Conservation (phyloP, 805 yeast species). For the Starmerella apis region DNA sequence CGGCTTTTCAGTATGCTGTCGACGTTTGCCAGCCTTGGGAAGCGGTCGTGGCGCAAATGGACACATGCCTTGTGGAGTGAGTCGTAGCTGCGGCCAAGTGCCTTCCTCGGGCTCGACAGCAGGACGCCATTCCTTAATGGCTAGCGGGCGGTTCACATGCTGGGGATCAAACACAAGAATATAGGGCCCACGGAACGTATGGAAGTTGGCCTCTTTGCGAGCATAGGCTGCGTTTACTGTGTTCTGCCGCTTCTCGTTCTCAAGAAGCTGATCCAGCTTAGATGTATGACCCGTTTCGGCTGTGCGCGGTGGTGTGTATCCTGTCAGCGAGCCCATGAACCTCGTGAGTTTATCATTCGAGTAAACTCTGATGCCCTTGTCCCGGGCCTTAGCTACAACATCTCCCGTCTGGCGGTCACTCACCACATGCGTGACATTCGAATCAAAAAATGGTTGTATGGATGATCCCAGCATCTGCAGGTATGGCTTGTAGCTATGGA, state of each 20-base stretch:
- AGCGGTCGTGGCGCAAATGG: slow-evolving; percentile 48
- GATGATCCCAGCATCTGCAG: slow-evolving; percentile 32
- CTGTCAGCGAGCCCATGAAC: slow-evolving; percentile 41
- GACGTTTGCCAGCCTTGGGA: background rate
- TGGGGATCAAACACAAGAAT: slow-evolving; percentile 70
- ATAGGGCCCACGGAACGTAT: slow-evolving; percentile 66
- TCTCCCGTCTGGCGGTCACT: slow-evolving; percentile 48
- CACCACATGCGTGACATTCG: slow-evolving; percentile 63
- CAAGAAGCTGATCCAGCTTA: slow-evolving; percentile 49
- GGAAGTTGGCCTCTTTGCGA: slow-evolving; percentile 62
- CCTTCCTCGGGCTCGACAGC: slow-evolving; percentile 27
- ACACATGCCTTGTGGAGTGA: slow-evolving; percentile 64
- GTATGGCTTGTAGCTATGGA: slow-evolving; percentile 27
- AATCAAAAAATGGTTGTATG: slow-evolving; percentile 49
- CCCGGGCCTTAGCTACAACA: slow-evolving; percentile 53
- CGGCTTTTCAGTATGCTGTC: background rate
- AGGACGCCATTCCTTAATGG: slow-evolving; percentile 65
- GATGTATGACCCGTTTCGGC: slow-evolving; percentile 28
- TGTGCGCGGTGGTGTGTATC: slow-evolving; percentile 14
- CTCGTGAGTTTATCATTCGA: slow-evolving; percentile 72
- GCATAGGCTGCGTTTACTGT: slow-evolving; percentile 76
- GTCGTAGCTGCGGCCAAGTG: slow-evolving; percentile 51
- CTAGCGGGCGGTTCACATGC: slow-evolving; percentile 68
- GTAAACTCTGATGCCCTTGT: slow-evolving; percentile 71
- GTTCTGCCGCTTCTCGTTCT: slow-evolving; percentile 49